A percentile compares a stretch with the other conserved stretches of the same genome.
These are phyloP conservation scores for Symbiodinium natans DNA, from an alignment of 73 alveolate species.

Conservation along the genomic window DNA sequence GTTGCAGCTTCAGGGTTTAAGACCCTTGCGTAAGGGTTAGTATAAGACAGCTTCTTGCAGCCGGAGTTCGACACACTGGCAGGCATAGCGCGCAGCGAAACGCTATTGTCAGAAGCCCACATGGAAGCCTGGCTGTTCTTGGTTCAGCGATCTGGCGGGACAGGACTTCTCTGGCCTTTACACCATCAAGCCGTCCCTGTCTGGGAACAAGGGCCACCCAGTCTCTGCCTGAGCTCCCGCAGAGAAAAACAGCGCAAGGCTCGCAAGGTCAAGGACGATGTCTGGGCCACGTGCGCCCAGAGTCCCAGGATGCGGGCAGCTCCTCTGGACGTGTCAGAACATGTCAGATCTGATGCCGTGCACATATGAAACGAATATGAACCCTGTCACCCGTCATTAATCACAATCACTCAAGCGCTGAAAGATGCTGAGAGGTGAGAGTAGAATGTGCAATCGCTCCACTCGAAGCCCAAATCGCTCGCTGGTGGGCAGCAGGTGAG, in stretches of 20 bases:
- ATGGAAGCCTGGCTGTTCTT: background rate
- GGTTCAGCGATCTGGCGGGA: background rate
- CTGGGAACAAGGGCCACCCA: background rate
- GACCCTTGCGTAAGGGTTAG: no score
- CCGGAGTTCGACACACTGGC: background rate
- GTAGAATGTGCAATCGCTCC: background rate
- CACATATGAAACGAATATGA: no score
- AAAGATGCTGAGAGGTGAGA: no score
- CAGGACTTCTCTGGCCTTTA: background rate
- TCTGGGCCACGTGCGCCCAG: background rate
- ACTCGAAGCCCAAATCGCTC: conserved; percentile 7
- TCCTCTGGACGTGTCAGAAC: background rate
- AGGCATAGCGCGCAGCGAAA: background rate
- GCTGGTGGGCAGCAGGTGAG: background rate
- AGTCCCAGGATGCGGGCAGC: background rate
- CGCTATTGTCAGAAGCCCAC: conserved; percentile 10
- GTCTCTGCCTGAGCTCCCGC: background rate
- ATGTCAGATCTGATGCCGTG: no score
- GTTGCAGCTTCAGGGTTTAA: no score
- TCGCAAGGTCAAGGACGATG: background rate
- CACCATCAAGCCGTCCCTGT: background rate
- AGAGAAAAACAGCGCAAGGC: no score
- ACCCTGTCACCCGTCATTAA: no score
- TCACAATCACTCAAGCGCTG: no score
- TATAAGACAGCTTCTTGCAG: conserved; percentile 5